Evolutionary conservation across 352 stramenopile genomes (phyloP), one percentile per base, ranked within the genome.

Genomic region (Pythium dissotocum): DNA sequence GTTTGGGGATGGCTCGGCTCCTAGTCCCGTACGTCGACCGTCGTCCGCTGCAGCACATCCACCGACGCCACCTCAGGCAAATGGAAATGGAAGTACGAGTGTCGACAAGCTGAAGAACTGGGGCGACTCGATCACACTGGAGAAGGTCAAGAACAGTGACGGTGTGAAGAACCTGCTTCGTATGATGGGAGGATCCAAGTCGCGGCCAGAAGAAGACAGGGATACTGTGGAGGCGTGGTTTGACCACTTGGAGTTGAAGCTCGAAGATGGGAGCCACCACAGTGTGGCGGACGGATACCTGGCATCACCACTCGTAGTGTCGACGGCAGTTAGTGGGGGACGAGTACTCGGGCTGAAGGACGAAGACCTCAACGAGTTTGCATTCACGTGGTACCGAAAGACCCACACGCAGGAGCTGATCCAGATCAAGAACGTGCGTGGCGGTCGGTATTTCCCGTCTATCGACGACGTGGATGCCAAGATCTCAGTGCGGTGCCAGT

Each of bases 121-220:
- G 74, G 69, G 73, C 13, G 70, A 84, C 30, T 72, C 75, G 0
- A 77, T 90, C 28, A 79, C 78, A 21, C 58, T 89, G 10, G 82
- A 88, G 14, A 88, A 89, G 48, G 81, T 90, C 35, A 78, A 85
- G 44, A 83, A 87, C 54, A 82, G 79, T 0, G 85, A 93, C 14
- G 80, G 80, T 14, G 75, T 94, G 54, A 91, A 92, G 76, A 94
- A 80, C 59, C 53, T 94, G 44, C 79, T 94, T 44, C 83, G 83
- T 8, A 90, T 89, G 49, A 94, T 92, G 54, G 82, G 82, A 0
- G 68, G 61, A 26, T 81, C 72, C 38, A 87, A 84, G 5, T 38
- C 58, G 62, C 73, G 78, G 3, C 82, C 82, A 0, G 81, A 93
- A 33, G 78, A 93, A 67, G 85, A 91, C 36, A 72, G 65, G 9